phyloP scores from a whole-genome alignment of 805 yeast species.

The Candida verbasci region DNA sequence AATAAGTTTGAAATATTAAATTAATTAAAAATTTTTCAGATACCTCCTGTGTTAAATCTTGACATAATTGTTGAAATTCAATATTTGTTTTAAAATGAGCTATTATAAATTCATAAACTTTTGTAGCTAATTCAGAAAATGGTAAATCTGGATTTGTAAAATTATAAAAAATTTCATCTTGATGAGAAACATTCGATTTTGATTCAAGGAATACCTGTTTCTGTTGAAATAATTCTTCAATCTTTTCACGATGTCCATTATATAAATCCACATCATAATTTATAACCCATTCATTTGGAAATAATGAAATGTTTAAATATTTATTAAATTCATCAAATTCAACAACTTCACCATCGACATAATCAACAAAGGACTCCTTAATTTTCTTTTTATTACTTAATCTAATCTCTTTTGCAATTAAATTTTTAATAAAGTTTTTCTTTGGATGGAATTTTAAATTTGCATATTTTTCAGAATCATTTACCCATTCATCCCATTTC shows the following conservation, averaged over 20 bases:
- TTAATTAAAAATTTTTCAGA: constrained; percentile 45
- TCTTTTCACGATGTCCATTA: constrained; percentile 19
- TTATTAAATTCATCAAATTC: constrained; percentile 35
- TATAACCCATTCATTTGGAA: constrained; percentile 20
- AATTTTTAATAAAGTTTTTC: constrained; percentile 65
- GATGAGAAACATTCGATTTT: constrained; percentile 22
- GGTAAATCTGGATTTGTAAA: constrained; percentile 35
- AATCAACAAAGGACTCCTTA: constrained; percentile 53
- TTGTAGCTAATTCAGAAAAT: constrained; percentile 30
- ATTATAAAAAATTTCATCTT: constrained; percentile 35
- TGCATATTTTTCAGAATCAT: constrained; percentile 45
- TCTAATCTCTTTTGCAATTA: constrained; percentile 79
- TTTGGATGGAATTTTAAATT: constrained; percentile 63
- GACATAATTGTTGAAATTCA: constrained; percentile 30
- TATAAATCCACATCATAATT: constrained; percentile 33
- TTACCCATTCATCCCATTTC: constrained; percentile 96
- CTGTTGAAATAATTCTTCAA: constrained; percentile 23
- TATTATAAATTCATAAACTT: constrained; percentile 37
- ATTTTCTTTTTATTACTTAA: constrained; percentile 73
- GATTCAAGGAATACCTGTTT: constrained; percentile 14
- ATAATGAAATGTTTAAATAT: constrained; percentile 34
- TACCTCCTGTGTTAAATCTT: constrained; percentile 22
- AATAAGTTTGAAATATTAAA: constrained; percentile 63
- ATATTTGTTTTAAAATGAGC: constrained; percentile 37
- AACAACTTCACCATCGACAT: constrained; percentile 28